These are phyloP conservation scores for Marchantia polymorpha DNA, from an alignment of 225 moss, liverwort and hornwort species.

Conservation along the genomic window DNA sequence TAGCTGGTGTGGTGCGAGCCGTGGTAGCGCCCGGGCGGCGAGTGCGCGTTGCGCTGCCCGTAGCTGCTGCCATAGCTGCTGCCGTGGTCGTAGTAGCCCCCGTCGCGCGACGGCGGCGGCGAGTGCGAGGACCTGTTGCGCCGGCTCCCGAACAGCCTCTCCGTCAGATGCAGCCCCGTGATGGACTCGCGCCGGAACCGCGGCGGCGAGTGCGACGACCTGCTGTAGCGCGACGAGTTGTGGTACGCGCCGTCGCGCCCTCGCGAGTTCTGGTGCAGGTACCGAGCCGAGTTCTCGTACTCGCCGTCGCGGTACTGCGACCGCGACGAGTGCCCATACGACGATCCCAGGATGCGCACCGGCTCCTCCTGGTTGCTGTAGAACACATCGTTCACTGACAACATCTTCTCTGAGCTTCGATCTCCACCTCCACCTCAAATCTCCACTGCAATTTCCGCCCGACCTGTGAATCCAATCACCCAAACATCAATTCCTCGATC, in stretches of 20 bases:
- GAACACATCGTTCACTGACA: conserved; percentile 39
- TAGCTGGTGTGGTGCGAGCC: conserved; percentile 21
- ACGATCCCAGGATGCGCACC: conserved; percentile 29
- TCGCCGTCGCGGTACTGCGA: background rate
- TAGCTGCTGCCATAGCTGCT: background rate
- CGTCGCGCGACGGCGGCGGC: conserved; percentile 18
- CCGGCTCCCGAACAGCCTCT: conserved; percentile 17
- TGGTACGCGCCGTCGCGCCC: conserved; percentile 15
- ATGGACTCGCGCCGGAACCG: conserved; percentile 12
- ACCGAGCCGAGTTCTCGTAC: conserved; percentile 9
- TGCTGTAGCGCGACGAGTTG: conserved; percentile 28
- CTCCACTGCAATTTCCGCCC: no score
- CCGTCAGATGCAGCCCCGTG: conserved; percentile 13
- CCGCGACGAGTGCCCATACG: conserved; percentile 15
- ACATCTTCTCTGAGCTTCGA: conserved; percentile 15
- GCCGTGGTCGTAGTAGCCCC: conserved; percentile 12
- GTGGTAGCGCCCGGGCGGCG: conserved; percentile 20
- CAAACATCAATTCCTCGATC: background rate
- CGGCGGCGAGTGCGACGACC: conserved; percentile 23
- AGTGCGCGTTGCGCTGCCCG: conserved; percentile 3
- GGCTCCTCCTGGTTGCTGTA: conserved; percentile 34
- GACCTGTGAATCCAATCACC: no score
- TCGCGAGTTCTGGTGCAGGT: conserved; percentile 17
- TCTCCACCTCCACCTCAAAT: no score
- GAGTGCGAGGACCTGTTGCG: conserved; percentile 22